A percentile compares a stretch with the other conserved stretches of the same genome.
These are phyloP conservation scores for Phanerodontia chrysosporium DNA, from an alignment of 768 basidiomycete genomes.

Conservation along the genomic window DNA sequence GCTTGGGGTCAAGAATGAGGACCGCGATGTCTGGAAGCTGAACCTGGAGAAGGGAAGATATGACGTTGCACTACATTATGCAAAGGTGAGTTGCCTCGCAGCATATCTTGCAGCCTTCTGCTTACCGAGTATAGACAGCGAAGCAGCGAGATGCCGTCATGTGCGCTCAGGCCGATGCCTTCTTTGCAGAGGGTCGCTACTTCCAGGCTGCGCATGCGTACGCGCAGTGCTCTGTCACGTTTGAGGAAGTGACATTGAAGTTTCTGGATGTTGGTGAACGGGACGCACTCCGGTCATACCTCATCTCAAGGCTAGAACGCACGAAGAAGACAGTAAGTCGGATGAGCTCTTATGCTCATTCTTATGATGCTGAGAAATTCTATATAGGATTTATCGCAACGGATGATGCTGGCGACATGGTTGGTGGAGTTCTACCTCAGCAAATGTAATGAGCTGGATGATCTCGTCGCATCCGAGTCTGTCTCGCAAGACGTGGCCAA, in stretches of 20 bases:
- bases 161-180: slow-evolving; percentile 75
- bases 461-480: slow-evolving; percentile 84
- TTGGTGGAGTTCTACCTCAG: slow-evolving; percentile 95
- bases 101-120: slow-evolving; percentile 32
- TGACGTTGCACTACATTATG: slow-evolving; percentile 74
- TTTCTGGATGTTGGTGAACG: slow-evolving; percentile 88
- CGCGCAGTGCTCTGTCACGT: slow-evolving; percentile 80
- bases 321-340: slow-evolving; percentile 72
- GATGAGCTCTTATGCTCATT: background rate
- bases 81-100: slow-evolving; percentile 62
- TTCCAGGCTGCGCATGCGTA: slow-evolving; percentile 92
- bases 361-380: background rate
- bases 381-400: slow-evolving; percentile 79
- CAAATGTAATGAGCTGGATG: slow-evolving; percentile 95
- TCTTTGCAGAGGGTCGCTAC: slow-evolving; percentile 75
- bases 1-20: slow-evolving; percentile 80
- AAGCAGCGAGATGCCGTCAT: slow-evolving; percentile 82
- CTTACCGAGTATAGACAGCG: slow-evolving; percentile 57
- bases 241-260: slow-evolving; percentile 89
- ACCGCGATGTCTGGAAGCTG: slow-evolving; percentile 91
- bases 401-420: slow-evolving; percentile 99
- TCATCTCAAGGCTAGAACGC: slow-evolving; percentile 82
- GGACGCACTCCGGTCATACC: slow-evolving; percentile 86
- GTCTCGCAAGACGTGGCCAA: slow-evolving; percentile 82
- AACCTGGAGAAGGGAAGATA: slow-evolving; percentile 76